Percentiles rank a stretch among this genome's conserved stretches.
phyloP scores from a whole-genome alignment of 1,284 basidiomycete species.

The Rugosomyces carneus region DNA sequence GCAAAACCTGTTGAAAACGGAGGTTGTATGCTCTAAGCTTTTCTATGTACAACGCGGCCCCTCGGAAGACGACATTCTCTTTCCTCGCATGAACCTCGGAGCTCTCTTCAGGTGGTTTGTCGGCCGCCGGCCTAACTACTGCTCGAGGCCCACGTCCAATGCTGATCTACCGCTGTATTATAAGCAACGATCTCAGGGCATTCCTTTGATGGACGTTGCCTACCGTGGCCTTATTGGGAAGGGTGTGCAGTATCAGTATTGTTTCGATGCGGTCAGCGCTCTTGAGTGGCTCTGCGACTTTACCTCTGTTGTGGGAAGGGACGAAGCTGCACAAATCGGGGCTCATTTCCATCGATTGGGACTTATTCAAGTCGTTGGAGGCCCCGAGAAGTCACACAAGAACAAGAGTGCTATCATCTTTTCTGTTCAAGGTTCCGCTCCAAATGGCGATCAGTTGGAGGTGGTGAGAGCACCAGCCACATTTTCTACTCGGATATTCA shows the following conservation, averaged over 20 bases:
- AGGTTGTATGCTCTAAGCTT: slow-evolving; percentile 14
- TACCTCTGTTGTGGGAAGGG: slow-evolving; percentile 16
- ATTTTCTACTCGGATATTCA: not conserved
- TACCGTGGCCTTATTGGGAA: slow-evolving; percentile 7
- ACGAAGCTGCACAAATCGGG: slow-evolving; percentile 16
- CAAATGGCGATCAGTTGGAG: not conserved
- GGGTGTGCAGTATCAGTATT: slow-evolving; percentile 6
- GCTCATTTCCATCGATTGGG: slow-evolving; percentile 9
- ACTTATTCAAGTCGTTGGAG: not conserved
- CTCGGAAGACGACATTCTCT: slow-evolving; percentile 14
- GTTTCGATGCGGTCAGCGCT: slow-evolving; percentile 17
- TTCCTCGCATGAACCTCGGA: slow-evolving; percentile 11
- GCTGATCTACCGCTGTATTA: slow-evolving; percentile 3
- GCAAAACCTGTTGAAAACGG: slow-evolving; percentile 11
- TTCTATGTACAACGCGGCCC: slow-evolving; percentile 15
- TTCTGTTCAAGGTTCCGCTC: not conserved
- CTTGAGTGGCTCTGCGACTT: slow-evolving; percentile 18
- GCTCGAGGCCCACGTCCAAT: slow-evolving; percentile 1
- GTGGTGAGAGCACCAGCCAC: not conserved
- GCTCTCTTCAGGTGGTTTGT: slow-evolving; percentile 17
- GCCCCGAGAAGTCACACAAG: not conserved
- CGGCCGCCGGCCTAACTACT: slow-evolving; percentile 15
- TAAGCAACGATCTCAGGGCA: slow-evolving; percentile 9
- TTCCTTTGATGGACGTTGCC: slow-evolving; percentile 2
- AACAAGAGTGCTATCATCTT: not conserved